Base-by-base conservation (phyloP, 1,284 basidiomycete genomes). In the Vanrija sp. region DNA sequence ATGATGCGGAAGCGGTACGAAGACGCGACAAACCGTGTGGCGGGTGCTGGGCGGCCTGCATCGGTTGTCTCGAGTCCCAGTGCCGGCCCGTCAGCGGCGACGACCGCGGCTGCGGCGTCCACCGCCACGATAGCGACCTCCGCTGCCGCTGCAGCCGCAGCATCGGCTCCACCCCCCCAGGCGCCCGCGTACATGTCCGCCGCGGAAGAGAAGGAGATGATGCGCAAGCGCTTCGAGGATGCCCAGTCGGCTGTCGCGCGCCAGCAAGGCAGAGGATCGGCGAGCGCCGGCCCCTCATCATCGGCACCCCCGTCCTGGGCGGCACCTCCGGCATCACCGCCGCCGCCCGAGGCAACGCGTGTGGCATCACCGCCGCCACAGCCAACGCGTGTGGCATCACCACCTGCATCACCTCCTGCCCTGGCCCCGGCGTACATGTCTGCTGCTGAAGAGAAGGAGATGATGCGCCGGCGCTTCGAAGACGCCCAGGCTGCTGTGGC, bases 11-110 rank as follows among this genome's bases (percentile, higher is more conserved):
- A 42, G 39, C 40, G 57, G 25, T 64, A 57, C 51, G 61, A 60
- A 39, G 56, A 56, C 59, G 83, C 81, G 2, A 83, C 83, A 57
- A 84, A 87, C 15, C 50, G 56, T 6, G 65, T 66, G 2, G 51
- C 48, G 6, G 44, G 46, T 9, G 15, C 34, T 15, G 38, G 34
- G 19, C 34, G 28, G 15, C 26, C 28, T 3, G 7, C 5, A 28
- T 46, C 23, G 15, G 18, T 26, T 14, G 45, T 5, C 34, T 12
- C 34, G 9, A 34, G 34, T 12, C 4, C 34, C 34, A 34, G 34
- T 15, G 12, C 34, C 12, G 34, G 34, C 12, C 12, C 34, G 5
- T 34, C 34, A 14, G 14, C 10, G 10, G 9, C 34, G 34, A 12
- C 34, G 7, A 12, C 34, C 1, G 34, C 12, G 12, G 34, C 10